Base-by-base conservation (phyloP, 352 stramenopile species). In the Pythium vanterpoolii region DNA sequence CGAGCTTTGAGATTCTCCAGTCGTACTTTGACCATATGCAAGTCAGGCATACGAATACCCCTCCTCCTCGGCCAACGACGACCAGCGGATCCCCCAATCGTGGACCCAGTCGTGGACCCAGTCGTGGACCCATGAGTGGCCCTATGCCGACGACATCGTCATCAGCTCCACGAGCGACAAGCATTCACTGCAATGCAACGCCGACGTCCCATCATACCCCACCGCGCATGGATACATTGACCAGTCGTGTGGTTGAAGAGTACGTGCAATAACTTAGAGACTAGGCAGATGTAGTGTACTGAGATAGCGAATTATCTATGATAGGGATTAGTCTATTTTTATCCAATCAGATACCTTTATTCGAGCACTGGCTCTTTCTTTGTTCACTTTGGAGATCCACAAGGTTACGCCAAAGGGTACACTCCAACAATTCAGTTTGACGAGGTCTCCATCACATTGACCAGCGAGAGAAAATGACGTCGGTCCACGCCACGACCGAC, bases 1-100 rank as follows among this genome's bases (percentile, higher is more conserved):
- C 80, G 21, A 77, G 82, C 34, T 93, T 91, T 64, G 77, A 94
- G 68, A 79, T 94, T 38, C 30, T 94, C 23, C 68, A 86, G 26
- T 81, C 82, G 28, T 92, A 94, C 51, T 94, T 94, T 61, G 81
- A 89, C 49, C 21, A 34, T 2, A 39, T 64, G 31, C 62, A 28
- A 3, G 28, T 68, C 16, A n/a, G n/a, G n/a, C n/a, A n/a, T n/a
- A n/a, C n/a, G n/a, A n/a, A n/a, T n/a, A n/a, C n/a, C n/a, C 3
- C 7, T 44, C n/a, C 13, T 18, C 26, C 9, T n/a, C 24, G 13
- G 16, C 10, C 24, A 18, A 26, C 11, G 10, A 38, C 55, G 27
- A 39, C 38, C 24, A 38, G 13, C 19, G 13, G 47, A n/a, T 33
- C 28, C 31, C 19, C 31, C n/a, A 21, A 14, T 33, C 49, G 11